Evolutionary conservation across 305 asterid genomes (phyloP).

Genomic region (Fraxinus sp.): DNA sequence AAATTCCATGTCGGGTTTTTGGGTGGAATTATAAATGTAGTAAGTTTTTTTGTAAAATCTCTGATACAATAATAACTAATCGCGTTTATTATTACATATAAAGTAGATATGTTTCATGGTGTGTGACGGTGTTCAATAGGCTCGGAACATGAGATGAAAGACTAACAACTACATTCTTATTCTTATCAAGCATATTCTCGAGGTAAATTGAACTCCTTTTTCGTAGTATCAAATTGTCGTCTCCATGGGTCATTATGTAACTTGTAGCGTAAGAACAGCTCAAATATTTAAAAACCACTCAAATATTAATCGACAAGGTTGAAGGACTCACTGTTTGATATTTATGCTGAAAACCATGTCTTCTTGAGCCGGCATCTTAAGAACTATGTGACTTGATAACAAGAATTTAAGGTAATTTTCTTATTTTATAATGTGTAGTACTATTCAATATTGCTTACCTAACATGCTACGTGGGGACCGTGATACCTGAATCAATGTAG

Average conservation of each 20-base stretch:
- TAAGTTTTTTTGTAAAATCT: background rate
- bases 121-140: background rate
- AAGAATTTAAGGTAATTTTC: background rate
- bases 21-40: background rate
- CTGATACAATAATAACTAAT: too few relatives aligned
- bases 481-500: conserved; percentile 78
- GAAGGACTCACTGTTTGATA: background rate
- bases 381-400: background rate
- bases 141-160: background rate
- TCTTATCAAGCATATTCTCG: conserved; percentile 40
- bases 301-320: too few relatives aligned
- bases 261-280: conserved; percentile 77
- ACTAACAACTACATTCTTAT: background rate
- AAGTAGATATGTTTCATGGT: background rate
- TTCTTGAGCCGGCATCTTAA: background rate
- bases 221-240: conserved; percentile 25
- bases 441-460: background rate
- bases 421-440: background rate
- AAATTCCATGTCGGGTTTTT: background rate
- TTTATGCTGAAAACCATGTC: background rate
- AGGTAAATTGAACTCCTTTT: conserved; percentile 62
- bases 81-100: background rate
- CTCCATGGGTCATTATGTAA: conserved; percentile 89
- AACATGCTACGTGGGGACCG: too few relatives aligned
- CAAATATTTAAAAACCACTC: background rate